A percentile compares a stretch with the other conserved stretches of the same genome.
These are phyloP conservation scores for Coemansia umbellata DNA, from an alignment of 192 early-diverging fungal species.

Conservation along the genomic window DNA sequence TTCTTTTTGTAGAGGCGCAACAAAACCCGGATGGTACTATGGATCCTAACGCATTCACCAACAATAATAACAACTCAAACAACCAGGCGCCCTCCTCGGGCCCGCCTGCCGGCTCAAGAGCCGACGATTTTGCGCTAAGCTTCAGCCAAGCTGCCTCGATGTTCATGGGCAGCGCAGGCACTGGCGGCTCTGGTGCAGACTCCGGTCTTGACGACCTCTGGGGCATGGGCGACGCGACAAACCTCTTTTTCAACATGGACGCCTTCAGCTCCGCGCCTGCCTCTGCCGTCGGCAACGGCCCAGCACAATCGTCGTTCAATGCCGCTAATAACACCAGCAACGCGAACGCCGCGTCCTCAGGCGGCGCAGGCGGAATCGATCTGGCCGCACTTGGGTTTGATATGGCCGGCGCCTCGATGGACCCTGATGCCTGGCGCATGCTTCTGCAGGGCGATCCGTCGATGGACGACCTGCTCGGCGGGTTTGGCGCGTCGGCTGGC, in stretches of 20 bases:
- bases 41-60: background rate
- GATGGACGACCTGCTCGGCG: constrained; percentile 24
- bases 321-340: background rate
- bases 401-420: constrained; percentile 27
- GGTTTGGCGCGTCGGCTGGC: background rate
- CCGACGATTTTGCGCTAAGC: constrained; percentile 19
- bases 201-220: constrained; percentile 32
- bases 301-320: background rate
- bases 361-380: constrained; percentile 13
- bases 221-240: constrained; percentile 34
- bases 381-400: constrained; percentile 33
- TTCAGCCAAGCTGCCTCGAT: constrained; percentile 12
- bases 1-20: background rate
- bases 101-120: too few relatives aligned
- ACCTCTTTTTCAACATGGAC: constrained; percentile 48
- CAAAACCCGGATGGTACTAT: background rate
- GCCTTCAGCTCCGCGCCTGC: constrained; percentile 38
- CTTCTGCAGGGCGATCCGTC: constrained; percentile 33
- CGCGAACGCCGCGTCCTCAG: background rate
- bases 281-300: constrained; percentile 6
- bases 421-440: constrained; percentile 34
- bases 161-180: constrained; percentile 8
- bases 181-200: constrained; percentile 1
- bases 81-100: background rate
- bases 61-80: background rate